Conservation (phyloP, 805 yeast species). For the Sungouiella thailandica region DNA sequence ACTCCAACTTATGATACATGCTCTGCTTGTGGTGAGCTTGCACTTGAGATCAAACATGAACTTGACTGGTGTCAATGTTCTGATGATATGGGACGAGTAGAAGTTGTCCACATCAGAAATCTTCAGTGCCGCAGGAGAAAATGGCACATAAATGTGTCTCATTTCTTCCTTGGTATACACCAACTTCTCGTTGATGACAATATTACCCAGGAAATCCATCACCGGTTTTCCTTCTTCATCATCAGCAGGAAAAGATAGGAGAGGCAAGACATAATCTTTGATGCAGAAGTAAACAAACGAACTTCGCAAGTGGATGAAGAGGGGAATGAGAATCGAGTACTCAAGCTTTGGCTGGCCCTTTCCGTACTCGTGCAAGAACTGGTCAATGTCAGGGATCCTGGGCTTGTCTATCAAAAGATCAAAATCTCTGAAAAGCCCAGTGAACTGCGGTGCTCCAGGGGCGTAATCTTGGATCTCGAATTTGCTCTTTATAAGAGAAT, state of each 20-base stretch:
- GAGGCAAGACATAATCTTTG: constrained; percentile 39
- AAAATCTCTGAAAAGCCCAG: constrained; percentile 24
- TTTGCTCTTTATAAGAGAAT: constrained; percentile 25
- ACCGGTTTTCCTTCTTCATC: constrained; percentile 21
- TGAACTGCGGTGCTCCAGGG: constrained; percentile 30
- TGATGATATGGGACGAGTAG: constrained; percentile 52
- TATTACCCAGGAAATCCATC: constrained; percentile 35
- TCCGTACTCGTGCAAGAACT: constrained; percentile 31
- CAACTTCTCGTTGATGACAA: constrained; percentile 57
- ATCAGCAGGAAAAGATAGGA: constrained; percentile 44
- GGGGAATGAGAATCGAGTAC: constrained; percentile 53
- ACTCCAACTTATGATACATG: constrained; percentile 60
- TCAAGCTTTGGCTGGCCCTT: constrained; percentile 49
- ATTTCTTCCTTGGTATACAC: constrained; percentile 37
- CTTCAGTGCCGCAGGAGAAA: constrained; percentile 43
- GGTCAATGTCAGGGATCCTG: constrained; percentile 28
- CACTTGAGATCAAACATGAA: constrained; percentile 47
- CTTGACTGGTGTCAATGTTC: constrained; percentile 63
- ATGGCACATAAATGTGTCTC: constrained; percentile 51
- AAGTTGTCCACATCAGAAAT: constrained; percentile 36
- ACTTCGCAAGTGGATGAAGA: constrained; percentile 35
- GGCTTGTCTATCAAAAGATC: constrained; percentile 27
- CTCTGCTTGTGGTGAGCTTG: constrained; percentile 37
- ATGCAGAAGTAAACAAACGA: constrained; percentile 11
- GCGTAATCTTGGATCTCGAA: constrained; percentile 31